Base-by-base conservation (phyloP, 1,284 basidiomycete species). In the Ceratobasidium sp. region DNA sequence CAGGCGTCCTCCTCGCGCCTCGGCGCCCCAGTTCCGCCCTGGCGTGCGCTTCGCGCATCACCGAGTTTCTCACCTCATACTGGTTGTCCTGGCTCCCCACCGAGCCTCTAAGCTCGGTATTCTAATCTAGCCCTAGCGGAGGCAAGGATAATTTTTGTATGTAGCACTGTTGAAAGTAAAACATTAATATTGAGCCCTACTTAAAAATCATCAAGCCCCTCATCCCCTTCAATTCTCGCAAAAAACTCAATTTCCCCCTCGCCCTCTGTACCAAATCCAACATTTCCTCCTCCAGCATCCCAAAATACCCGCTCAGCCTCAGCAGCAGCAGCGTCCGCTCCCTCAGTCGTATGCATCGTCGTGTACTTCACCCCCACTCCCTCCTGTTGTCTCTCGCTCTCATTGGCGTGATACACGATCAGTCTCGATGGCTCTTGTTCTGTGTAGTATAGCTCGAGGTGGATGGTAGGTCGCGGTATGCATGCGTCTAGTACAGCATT, bases 261-360 rank as follows among this genome's bases (percentile, higher is more conserved):
- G 43, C 52, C 47, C 38, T 28, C 52, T 59, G 64, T 47, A 11
- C 35, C 35, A 38, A 5, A 4, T 63, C 23, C 61, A 11, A 79
- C 72, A 41, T 71, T 71, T 18, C 74, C 67, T 16, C 78, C 79
- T 0, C 86, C 79, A 0, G 86, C 84, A 55, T 84, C 83, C 85
- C 86, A 88, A 79, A 92, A 94, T 1, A 87, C 81, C 13, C 78
- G 78, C 79, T 94, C 89, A 0, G 89, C 92, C 73, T 85, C 80
- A 7, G 77, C 74, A 1, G 89, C 86, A 43, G 89, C 85, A 46
- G 84, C 80, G 78, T 94, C 91, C 28, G 87, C 83, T 26, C 84
- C 79, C 55, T 89, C 86, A 1, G 89, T 70, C 57, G 66, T 75
- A 32, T 43, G 72, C 50, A 32, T 35, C 30, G 74, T 74, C 21